Evolutionary conservation across 805 yeast species (phyloP), one percentile per base, ranked within the genome.

Genomic region (Candida lessepsii): DNA sequence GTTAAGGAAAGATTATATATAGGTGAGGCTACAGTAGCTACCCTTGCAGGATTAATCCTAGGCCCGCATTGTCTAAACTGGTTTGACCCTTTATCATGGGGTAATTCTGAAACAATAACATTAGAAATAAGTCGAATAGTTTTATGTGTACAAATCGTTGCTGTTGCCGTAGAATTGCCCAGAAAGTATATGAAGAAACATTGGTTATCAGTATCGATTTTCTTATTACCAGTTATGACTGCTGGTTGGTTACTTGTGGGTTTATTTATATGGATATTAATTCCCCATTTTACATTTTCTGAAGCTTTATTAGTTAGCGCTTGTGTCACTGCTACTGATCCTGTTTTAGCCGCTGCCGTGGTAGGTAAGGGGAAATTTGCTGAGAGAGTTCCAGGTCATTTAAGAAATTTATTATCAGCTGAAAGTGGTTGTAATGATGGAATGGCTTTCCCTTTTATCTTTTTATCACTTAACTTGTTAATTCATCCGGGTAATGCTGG

Each of bases 361-460:
- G 96, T 89, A 9, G 96, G 96, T 60, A 89, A 86, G 53, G 96
- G 96, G 49, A 86, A 86, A 57, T 89, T 89, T 58, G 96, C 96
- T 10, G 78, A 78, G 54, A 76, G 96, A 40, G 95, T 89, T 13
- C 95, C 96, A 1, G 96, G 95, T n/a, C 96, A 89, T 62, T 71
- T 89, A 63, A 73, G 95, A 51, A 85, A 88, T 54, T 63, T 89
- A 34, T 67, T 90, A 18, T 78, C 90, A 21, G 95, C 96, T 0
- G 95, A 87, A 52, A 83, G 91, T 0, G 95, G 90, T 3, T 85
- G 96, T 58, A 89, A 89, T 60, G 97, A 89, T 56, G 97, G 97
- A 31, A 83, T 89, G 93, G 96, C 96, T 0, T 89, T 86, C 56
- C 97, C 97, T 0, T 89, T 89, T 56, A 85, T 86, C 18, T 71